Conservation (phyloP, 2,329 filamentous ascomycete genomes). For the Trichoderma brevicompactum region DNA sequence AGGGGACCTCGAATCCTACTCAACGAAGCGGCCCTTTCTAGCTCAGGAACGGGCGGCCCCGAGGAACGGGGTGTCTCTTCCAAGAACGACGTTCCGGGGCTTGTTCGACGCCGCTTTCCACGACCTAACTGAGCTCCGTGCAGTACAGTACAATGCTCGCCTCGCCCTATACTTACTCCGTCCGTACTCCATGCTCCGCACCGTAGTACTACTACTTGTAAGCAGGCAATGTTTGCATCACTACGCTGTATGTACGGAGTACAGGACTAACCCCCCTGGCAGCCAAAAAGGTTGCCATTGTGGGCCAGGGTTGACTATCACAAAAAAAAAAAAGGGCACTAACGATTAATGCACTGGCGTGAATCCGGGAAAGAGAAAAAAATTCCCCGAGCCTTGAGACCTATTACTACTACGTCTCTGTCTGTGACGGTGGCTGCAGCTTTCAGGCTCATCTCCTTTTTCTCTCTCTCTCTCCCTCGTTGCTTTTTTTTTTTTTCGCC, state of each 20-base stretch:
- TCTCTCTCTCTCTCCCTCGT: background rate
- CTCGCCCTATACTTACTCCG: slow-evolving; percentile 2
- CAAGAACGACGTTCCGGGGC: slow-evolving; percentile 22
- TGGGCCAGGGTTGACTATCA: slow-evolving; percentile 9
- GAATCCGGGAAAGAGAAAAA: slow-evolving; percentile 16
- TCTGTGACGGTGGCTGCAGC: slow-evolving; percentile 14
- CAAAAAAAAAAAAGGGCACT: background rate
- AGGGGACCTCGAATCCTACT: slow-evolving; percentile 17
- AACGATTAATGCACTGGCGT: slow-evolving; percentile 20
- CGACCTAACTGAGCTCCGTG: background rate
- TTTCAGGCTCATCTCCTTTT: background rate
- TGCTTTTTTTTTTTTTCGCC: background rate
- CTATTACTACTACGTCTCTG: slow-evolving; percentile 2
- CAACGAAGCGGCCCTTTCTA: slow-evolving; percentile 12
- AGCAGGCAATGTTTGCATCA: slow-evolving; percentile 22
- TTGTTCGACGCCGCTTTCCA: slow-evolving; percentile 16
- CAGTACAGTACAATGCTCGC: slow-evolving; percentile 9
- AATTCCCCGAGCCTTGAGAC: slow-evolving; percentile 20
- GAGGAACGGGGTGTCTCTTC: slow-evolving; percentile 10
- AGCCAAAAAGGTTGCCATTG: slow-evolving; percentile 3
- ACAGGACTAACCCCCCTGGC: background rate
- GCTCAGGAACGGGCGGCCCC: slow-evolving; percentile 25
- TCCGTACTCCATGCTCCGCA: background rate
- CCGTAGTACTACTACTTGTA: background rate
- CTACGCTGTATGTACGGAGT: background rate